Evolutionary conservation across 768 basidiomycete genomes (phyloP), one percentile per base, ranked within the genome.

Genomic region (Lentinula sp.): DNA sequence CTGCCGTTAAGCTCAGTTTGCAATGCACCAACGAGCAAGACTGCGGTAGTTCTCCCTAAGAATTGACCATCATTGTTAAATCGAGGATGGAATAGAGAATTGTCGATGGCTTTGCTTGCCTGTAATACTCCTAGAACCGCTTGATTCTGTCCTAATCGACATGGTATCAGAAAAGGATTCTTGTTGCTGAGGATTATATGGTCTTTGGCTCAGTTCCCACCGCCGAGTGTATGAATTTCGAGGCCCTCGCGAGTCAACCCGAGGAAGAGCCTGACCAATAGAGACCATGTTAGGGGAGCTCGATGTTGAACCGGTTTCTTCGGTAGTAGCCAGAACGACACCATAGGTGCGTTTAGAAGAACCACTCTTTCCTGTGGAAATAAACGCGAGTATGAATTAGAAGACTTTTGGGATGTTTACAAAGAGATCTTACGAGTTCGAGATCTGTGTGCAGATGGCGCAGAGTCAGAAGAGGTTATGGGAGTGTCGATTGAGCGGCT

Each of bases 21-120:
- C 40, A 71, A 60, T 16, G 69, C 69, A 7, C 67, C 68, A 15
- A 66, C 66, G 39, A 71, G 66, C 11, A 71, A 62, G 32, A 61
- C 31, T 28, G 70, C 63, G 39, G 64, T 69, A n/a, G 63, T 59
- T n/a, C 58, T 54, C 62, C 51, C 48, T 51, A 37, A 48, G 18
- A 4, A 31, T 54, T 40, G 4, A 37, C 40, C 16, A 9, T 42
- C 23, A 39, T 6, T 39, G 31, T 10, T 23, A 4, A 35, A 21
- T 23, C 13, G 15, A 6, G n/a, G 13, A 39, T 8, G 0, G 15
- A 32, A 15, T 13, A 3, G 32, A 11, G 23, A 11, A 18, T 21
- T 55, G 5, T 43, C 7, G 5, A 5, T 39, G 28, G 28, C 28
- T 28, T 18, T 28, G 18, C 16, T n/a, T 43, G 10, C 55, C 55